Percentiles rank a stretch among this genome's conserved stretches.
Evolutionary conservation across 805 yeast species (phyloP).

Genomic region (Kluyveromyces starmeri): DNA sequence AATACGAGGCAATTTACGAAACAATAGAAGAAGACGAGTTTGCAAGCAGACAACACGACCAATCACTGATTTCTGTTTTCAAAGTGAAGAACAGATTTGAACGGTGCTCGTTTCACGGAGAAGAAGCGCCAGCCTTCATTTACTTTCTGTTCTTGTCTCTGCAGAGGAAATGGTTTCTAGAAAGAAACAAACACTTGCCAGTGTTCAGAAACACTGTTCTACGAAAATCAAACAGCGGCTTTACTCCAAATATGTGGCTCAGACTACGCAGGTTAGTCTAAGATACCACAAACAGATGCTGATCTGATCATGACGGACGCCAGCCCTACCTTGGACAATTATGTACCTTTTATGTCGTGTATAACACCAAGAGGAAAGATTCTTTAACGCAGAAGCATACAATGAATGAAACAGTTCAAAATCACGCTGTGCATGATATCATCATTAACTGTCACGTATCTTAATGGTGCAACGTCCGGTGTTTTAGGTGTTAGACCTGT

Average conservation of each 20-base stretch:
- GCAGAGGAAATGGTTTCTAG: slow-evolving; percentile 1
- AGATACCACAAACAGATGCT: too few species aligned
- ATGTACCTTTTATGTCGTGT: too few species aligned
- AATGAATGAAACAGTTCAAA: too few species aligned
- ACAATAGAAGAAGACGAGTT: slow-evolving; percentile 32
- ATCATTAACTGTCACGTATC: too few species aligned
- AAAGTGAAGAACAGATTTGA: slow-evolving; percentile 1
- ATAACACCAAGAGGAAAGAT: too few species aligned
- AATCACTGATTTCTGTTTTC: background rate
- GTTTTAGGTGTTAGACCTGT: too few species aligned
- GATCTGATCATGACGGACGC: too few species aligned
- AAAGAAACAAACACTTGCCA: background rate
- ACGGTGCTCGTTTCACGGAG: background rate
- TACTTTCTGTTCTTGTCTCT: background rate
- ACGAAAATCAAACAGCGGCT: background rate
- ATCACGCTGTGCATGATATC: too few species aligned
- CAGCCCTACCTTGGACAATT: too few species aligned
- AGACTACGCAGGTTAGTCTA: too few species aligned
- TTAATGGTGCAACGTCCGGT: too few species aligned
- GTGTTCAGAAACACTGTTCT: background rate
- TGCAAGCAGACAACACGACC: background rate
- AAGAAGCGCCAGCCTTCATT: background rate
- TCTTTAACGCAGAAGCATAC: too few species aligned
- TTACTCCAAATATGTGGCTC: background rate
- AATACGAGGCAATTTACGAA: slow-evolving; percentile 46